Evolutionary conservation across 2,329 filamentous ascomycete species (phyloP).

Genomic region (Bisporella sp.): DNA sequence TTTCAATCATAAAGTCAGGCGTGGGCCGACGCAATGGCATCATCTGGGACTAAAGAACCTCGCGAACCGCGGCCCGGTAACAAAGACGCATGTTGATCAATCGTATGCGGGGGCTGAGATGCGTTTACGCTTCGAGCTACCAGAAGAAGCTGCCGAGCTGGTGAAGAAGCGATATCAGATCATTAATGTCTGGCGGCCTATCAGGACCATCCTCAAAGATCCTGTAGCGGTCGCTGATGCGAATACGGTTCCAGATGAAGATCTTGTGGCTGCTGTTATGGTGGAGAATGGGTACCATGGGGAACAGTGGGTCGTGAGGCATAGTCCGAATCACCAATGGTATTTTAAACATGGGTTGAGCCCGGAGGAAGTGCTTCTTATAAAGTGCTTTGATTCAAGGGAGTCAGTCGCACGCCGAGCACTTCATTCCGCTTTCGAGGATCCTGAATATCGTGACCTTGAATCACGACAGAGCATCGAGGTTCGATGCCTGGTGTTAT

Average conservation of each 20-base stretch:
- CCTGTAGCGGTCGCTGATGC: constrained; percentile 29
- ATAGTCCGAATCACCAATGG: neutral
- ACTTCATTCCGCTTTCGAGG: neutral
- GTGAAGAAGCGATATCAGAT: constrained; percentile 66
- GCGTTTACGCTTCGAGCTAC: constrained; percentile 60
- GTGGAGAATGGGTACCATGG: neutral
- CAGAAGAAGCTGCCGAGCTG: constrained; percentile 55
- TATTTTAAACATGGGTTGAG: neutral
- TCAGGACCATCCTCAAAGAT: constrained; percentile 49
- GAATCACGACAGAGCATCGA: neutral
- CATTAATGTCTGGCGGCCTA: constrained; percentile 68
- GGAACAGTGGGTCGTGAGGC: neutral
- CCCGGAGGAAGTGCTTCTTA: neutral
- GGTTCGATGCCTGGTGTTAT: neutral
- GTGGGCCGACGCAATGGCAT: constrained; percentile 29
- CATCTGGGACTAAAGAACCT: neutral
- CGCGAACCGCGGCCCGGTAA: constrained; percentile 53
- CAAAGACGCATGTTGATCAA: constrained; percentile 73
- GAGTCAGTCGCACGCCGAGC: neutral
- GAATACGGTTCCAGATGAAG: neutral
- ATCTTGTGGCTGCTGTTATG: neutral
- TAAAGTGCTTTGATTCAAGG: neutral
- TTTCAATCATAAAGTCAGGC: constrained; percentile 80
- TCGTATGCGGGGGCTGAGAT: constrained; percentile 57
- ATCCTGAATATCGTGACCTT: neutral